Base-by-base conservation (phyloP, 768 basidiomycete genomes). In the Leccinum subgranulosum region DNA sequence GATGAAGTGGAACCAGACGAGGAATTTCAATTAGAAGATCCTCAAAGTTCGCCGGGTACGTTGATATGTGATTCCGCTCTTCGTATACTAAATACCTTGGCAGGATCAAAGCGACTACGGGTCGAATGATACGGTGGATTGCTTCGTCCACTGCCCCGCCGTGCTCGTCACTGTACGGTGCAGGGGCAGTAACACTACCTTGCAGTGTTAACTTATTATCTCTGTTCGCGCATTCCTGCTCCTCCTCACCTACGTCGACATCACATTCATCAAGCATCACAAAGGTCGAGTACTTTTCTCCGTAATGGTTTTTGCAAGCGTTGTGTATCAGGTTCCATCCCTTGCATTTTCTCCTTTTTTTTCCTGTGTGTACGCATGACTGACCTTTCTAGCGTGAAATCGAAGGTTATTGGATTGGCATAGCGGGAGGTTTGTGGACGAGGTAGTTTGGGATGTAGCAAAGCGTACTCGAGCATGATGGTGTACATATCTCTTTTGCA, bases 1-100 rank as follows among this genome's bases (percentile, higher is more conserved):
- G 79, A 84, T 41, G 81, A 81, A 55, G 76, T 82, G 56, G 79
- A 82, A 23, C 71, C 73, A 43, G 61, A 67, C 14, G 81, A 79
- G 52, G 77, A 75, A 14, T 69, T 69, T 10, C 66, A 64, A 10
- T 71, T 66, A 39, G 73, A 71, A 41, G 69, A 69, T 36, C 63
- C 70, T 57, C 69, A 68, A 28, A 66, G 67, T 58, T 82, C 82
- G 56, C 81, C 83, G 64, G 81, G 84, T 83, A 56, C 21, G 71
- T 60, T 36, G 15, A 23, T 14, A 10, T 28, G 45, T 17, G 15
- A 15, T 19, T 31, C 31, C n/a, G 4, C 17, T 7, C 10, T 34
- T 46, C 12, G 11, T 23, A n/a, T 34, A 6, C 19, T 31, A 10
- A 64, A 56, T 11, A 8, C 33, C 10, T 34, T 49, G 33, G 39